A percentile compares a stretch with the other conserved stretches of the same genome.
Evolutionary conservation across 2,329 filamentous ascomycete species (phyloP).

Genomic region (Didymellaceae sp.): DNA sequence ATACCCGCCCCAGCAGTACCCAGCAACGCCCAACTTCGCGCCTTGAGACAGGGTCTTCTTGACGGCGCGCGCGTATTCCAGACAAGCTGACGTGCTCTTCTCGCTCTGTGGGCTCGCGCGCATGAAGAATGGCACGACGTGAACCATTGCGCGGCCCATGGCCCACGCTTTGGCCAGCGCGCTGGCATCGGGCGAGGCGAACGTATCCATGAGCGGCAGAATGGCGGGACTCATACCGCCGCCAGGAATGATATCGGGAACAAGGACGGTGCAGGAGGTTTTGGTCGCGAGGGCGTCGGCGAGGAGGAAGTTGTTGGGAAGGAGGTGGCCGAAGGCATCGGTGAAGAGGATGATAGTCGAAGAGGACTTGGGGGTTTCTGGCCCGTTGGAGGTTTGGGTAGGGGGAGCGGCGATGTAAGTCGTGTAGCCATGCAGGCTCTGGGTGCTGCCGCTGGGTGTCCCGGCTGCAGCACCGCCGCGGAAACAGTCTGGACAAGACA

Average conservation of each 20-base stretch:
- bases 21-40: conserved; percentile 23
- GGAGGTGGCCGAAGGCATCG: conserved; percentile 33
- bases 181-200: conserved; percentile 1
- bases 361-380: background rate
- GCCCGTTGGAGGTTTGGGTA: background rate
- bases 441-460: conserved; percentile 19
- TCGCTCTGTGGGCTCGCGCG: conserved; percentile 13
- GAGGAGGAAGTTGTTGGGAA: conserved; percentile 35
- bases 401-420: conserved; percentile 29
- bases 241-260: conserved; percentile 36
- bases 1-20: conserved; percentile 36
- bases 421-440: conserved; percentile 14
- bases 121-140: conserved; percentile 20
- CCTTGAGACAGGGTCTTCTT: conserved; percentile 7
- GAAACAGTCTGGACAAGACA: conserved; percentile 38
- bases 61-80: conserved; percentile 19
- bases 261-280: conserved; percentile 24
- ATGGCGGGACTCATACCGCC: conserved; percentile 15
- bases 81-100: background rate
- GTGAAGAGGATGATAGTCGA: conserved; percentile 32
- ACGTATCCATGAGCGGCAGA: conserved; percentile 19
- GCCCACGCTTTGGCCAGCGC: conserved; percentile 2
- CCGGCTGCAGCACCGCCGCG: conserved; percentile 24
- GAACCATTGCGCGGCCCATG: background rate
- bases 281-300: conserved; percentile 29